Evolutionary conservation across 352 stramenopile species (phyloP), one percentile per base, ranked within the genome.

Genomic region (Globisporangium paddicum): DNA sequence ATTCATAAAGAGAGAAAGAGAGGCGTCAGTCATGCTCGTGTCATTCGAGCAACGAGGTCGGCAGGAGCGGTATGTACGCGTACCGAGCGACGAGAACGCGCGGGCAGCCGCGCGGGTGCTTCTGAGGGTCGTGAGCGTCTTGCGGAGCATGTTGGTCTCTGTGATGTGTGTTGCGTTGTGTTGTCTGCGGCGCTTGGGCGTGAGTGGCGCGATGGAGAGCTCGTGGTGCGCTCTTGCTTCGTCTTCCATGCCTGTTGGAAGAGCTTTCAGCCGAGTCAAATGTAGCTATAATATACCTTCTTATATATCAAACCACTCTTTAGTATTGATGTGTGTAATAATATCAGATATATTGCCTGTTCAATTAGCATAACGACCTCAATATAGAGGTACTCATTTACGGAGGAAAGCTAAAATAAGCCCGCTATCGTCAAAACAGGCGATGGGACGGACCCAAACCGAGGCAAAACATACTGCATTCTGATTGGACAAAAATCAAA

Each of bases 81-180:
- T 19, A 77, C 69, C 69, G 38, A 77, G 67, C 64, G 69, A 77
- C 8, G 69, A 74, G 58, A 72, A 71, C 13, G 51, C n/a, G 38
- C 59, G 45, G 23, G 46, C 52, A 3, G 59, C 41, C 14, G 30
- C 52, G 42, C 59, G 51, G 35, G 35, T 46, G 44, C 50, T 40
- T 32, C 46, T 37, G 44, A 66, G 19, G 16, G 25, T 60, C 52
- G 51, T 49, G 51, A 66, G 32, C 44, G 59, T 60, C 59, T 66
- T 59, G 59, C 52, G 53, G 32, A 66, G 35, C 51, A 66, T 55
- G 25, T 18, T 25, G 21, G 13, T 41, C 50, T 28, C 23, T 54
- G 42, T 26, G 41, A 35, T 32, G 25, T 25, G 23, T 8, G 23
- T 1, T n/a, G n/a, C n/a, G n/a, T n/a, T n/a, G n/a, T n/a, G n/a